phyloP scores from a whole-genome alignment of 768 basidiomycete species.

The Suillus placidus region DNA sequence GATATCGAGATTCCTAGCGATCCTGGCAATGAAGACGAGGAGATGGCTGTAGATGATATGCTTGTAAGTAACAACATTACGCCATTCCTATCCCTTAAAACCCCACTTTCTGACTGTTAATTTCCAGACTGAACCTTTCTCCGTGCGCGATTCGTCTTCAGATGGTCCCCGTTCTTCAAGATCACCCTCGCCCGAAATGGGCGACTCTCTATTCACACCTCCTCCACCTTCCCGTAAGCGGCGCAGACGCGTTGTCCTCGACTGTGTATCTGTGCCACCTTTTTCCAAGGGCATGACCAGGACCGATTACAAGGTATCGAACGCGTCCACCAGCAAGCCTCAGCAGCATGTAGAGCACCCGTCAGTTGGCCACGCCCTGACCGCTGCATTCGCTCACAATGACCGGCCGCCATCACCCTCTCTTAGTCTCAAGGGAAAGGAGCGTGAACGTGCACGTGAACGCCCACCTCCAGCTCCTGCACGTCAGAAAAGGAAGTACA shows the following conservation, averaged over 20 bases:
- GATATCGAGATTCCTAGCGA: conserved; percentile 8
- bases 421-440: conserved; percentile 24
- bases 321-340: not conserved
- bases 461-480: conserved; percentile 2
- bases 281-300: conserved; percentile 26
- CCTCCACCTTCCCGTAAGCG: conserved; percentile 23
- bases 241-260: conserved; percentile 17
- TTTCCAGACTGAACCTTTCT: conserved; percentile 4
- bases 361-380: not conserved
- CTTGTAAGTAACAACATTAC: conserved; percentile 21
- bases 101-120: not conserved
- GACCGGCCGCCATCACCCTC: not conserved
- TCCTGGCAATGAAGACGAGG: conserved; percentile 27
- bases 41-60: conserved; percentile 7
- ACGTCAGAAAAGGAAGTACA: not conserved
- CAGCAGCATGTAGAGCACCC: not conserved
- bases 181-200: conserved; percentile 13
- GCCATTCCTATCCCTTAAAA: conserved; percentile 8
- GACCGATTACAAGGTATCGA: conserved; percentile 20
- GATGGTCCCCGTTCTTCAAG: not conserved
- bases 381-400: conserved; percentile 7
- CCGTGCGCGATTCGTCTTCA: not conserved
- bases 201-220: conserved; percentile 34
- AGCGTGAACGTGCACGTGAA: conserved; percentile 18
- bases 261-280: conserved; percentile 24